A percentile compares a stretch with the other conserved stretches of the same genome.
Conservation (phyloP, 441 rosid species). For the Biscutella laevigata region DNA sequence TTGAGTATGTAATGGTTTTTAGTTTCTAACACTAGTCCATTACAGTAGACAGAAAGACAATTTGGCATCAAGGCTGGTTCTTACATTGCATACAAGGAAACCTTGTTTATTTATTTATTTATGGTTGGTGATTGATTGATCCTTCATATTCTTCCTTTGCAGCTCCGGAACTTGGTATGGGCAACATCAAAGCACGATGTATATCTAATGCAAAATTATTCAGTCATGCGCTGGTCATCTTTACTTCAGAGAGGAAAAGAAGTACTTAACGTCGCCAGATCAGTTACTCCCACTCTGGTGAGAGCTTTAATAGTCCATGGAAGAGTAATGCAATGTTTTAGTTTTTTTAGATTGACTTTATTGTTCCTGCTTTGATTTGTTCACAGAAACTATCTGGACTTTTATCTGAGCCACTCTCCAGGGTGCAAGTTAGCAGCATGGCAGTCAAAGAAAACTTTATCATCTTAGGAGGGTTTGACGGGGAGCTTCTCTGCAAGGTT, state of each 20-base stretch:
- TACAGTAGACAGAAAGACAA: not conserved
- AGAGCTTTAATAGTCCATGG: constrained; percentile 1
- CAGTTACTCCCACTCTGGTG: constrained; percentile 44
- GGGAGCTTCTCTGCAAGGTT: constrained; percentile 60
- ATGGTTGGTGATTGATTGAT: not conserved
- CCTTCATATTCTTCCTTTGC: constrained; percentile 5
- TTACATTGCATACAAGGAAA: not conserved
- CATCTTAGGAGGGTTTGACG: constrained; percentile 50
- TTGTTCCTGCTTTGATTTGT: not conserved
- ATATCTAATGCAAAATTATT: constrained; percentile 39
- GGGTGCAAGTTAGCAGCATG: constrained; percentile 65
- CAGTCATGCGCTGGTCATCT: constrained; percentile 43
- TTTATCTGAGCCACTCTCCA: constrained; percentile 28
- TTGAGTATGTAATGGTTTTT: too few relatives aligned
- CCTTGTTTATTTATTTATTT: not conserved
- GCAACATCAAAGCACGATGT: constrained; percentile 40
- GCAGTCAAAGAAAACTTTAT: constrained; percentile 40
- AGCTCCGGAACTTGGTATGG: constrained; percentile 44
- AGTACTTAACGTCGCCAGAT: constrained; percentile 38
- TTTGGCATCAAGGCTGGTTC: not conserved
- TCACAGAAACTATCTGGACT: constrained; percentile 32
- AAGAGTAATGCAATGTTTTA: not conserved
- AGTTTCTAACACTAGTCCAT: not conserved
- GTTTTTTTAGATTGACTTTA: not conserved
- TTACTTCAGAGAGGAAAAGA: constrained; percentile 29